Conservation (phyloP, 495 filamentous ascomycete genomes). For the Corynascus novoguineensis region DNA sequence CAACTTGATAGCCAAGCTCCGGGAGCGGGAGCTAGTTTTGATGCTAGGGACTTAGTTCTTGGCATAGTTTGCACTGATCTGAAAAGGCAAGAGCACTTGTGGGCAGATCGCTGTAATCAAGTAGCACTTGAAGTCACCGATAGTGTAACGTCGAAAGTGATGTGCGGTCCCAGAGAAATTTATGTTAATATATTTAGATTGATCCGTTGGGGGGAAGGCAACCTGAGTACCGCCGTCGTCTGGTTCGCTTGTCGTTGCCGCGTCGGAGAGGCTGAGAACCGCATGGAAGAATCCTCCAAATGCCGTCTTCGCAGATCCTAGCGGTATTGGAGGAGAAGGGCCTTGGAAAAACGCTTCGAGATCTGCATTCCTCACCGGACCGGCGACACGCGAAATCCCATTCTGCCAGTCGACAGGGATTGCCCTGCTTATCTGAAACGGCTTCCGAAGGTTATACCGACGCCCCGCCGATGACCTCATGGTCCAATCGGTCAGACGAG, state of each 20-base stretch:
- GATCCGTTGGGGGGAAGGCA: no score
- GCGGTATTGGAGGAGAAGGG: neutral
- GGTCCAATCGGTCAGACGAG: neutral
- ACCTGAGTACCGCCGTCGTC: no score
- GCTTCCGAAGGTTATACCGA: neutral
- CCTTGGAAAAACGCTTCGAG: neutral
- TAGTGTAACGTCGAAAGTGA: no score
- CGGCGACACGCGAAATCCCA: neutral
- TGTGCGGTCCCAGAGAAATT: no score
- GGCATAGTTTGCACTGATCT: neutral
- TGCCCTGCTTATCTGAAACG: conserved; percentile 1
- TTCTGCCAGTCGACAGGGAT: neutral
- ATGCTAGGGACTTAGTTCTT: neutral
- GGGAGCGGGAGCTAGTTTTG: neutral
- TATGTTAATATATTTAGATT: no score
- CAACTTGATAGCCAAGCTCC: neutral
- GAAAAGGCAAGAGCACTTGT: no score
- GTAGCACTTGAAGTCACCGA: no score
- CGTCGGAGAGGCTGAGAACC: neutral
- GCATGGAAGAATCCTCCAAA: neutral
- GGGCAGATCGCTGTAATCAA: no score
- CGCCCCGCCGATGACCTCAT: conserved; percentile 7
- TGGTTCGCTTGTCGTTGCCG: no score
- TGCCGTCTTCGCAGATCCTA: neutral
- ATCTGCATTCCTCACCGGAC: neutral